Evolutionary conservation across 2,329 filamentous ascomycete genomes (phyloP), one percentile per base, ranked within the genome.

Genomic region (Whalleya microplaca): DNA sequence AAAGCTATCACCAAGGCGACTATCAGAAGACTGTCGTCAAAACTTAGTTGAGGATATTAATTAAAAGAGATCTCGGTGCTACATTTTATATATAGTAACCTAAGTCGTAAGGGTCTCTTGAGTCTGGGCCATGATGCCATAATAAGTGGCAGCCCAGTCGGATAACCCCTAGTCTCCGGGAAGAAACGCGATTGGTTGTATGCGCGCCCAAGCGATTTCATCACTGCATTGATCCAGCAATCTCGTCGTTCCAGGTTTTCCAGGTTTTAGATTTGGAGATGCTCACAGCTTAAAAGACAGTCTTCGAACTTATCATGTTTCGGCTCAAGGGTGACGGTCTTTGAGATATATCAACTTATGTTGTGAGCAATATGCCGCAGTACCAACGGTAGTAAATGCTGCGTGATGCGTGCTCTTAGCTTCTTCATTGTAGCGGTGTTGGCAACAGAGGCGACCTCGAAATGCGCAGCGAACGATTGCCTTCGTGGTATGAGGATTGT

Each of bases 211-310:
- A 51, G 41, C 42, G n/a, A 41, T 3, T 12, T 32, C 46, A 40
- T 57, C 27, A 21, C 21, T 48, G 57, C 60, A 63, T 63, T n/a
- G 41, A 58, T 41, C 44, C 41, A 12, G 47, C 37, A 59, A 55
- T 58, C 51, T 55, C 48, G 21, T 48, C 41, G 41, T 55, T 59
- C 52, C 52, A 53, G 48, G 52, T 53, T 58, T 58, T 57, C 44
- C 54, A 47, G 41, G 54, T 57, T 55, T 57, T 43, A 18, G 41
- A 48, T 32, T 9, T 18, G 14, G 32, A 37, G 32, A 37, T 37
- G 32, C 4, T 19, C 2, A 46, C 29, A 42, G 19, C 46, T 49
- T 40, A 55, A 43, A 45, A 20, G 40, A 27, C 42, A 23, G 20
- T 6, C 27, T 29, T 41, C 37, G 18, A 20, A 18, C 42, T 9